Conservation (phyloP, 2,329 filamentous ascomycete species). For the Emergomyces orientalis region DNA sequence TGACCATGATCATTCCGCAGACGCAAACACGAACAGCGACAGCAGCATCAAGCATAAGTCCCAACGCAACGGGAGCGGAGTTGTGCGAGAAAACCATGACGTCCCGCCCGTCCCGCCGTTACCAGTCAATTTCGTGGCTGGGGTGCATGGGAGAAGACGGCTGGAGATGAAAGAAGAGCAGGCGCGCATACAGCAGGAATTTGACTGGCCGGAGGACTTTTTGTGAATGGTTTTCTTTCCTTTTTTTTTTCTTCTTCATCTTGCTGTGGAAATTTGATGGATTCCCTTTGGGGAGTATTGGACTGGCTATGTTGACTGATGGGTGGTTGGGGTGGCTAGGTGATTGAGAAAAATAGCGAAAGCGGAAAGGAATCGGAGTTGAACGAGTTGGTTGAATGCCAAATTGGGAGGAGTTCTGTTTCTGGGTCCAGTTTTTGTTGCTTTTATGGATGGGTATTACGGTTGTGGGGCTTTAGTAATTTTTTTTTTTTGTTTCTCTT, state of each 20-base stretch:
- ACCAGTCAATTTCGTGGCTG: constrained; percentile 20
- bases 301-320: no score
- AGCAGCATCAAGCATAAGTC: constrained; percentile 6
- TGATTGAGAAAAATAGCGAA: no score
- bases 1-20: neutral
- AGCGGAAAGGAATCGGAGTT: no score
- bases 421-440: neutral
- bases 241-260: neutral
- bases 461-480: neutral
- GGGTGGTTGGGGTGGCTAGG: no score
- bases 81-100: constrained; percentile 20
- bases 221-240: constrained; percentile 23
- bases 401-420: no score
- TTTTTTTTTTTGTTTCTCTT: neutral
- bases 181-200: constrained; percentile 22
- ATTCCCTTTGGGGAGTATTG: neutral
- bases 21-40: neutral
- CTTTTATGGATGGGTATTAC: neutral
- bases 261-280: neutral
- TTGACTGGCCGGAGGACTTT: constrained; percentile 37
- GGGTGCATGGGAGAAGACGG: constrained; percentile 11
- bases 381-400: no score
- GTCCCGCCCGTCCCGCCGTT: constrained; percentile 35
- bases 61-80: neutral
- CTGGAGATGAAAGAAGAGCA: constrained; percentile 17